phyloP scores from a whole-genome alignment of 208 protist genomes.

The Entamoeba histolytica region DNA sequence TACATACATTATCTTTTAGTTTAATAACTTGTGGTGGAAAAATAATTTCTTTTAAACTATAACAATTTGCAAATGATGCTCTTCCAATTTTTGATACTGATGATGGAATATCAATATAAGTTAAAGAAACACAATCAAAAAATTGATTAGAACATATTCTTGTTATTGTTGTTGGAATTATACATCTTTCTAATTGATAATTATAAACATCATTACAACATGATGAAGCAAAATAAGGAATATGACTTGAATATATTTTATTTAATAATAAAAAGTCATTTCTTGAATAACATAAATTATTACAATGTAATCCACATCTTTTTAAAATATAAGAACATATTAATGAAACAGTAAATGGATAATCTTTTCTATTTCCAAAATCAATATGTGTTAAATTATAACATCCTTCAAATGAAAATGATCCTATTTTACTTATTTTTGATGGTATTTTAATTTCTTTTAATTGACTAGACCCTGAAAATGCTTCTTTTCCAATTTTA shows the following conservation, averaged over 20 bases:
- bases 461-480: background rate
- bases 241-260: background rate
- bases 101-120: background rate
- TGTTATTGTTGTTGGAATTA: background rate
- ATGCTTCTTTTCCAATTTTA: background rate
- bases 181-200: background rate
- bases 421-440: background rate
- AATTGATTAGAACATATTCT: background rate
- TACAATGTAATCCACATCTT: background rate
- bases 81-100: background rate
- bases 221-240: background rate
- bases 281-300: background rate
- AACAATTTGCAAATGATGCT: background rate
- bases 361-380: background rate
- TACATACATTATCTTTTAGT: background rate
- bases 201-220: background rate
- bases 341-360: background rate
- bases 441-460: background rate
- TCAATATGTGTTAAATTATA: background rate
- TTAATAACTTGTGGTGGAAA: background rate
- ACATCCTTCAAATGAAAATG: background rate
- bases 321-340: background rate
- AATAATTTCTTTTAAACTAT: background rate
- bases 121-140: background rate
- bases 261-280: background rate